Percentiles rank a stretch among this genome's conserved stretches.
Evolutionary conservation across 1,284 basidiomycete species (phyloP).

Genomic region (Phlebopus sp.): DNA sequence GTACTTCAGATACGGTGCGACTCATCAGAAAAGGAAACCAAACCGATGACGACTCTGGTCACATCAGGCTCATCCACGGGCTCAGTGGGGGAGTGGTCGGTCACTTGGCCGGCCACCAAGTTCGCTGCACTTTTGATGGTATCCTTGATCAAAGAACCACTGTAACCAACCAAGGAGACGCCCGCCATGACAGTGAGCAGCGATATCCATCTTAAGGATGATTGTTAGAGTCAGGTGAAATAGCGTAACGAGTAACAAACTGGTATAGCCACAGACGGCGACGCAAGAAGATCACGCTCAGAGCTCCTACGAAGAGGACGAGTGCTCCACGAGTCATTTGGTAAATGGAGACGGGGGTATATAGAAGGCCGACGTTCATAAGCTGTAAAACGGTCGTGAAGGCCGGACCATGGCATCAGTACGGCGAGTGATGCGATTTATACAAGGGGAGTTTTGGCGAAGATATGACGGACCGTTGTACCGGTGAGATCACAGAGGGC

Average conservation of each 20-base stretch:
- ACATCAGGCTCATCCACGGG: slow-evolving; percentile 55
- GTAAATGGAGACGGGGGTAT: slow-evolving; percentile 96
- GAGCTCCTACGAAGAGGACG: slow-evolving; percentile 93
- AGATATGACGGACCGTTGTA: slow-evolving; percentile 64
- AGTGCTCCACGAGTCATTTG: slow-evolving; percentile 98
- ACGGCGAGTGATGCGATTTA: slow-evolving; percentile 13
- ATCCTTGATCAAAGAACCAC: slow-evolving; percentile 85
- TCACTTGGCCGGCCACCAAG: slow-evolving; percentile 22
- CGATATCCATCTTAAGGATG: slow-evolving; percentile 76
- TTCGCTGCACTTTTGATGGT: slow-evolving; percentile 46
- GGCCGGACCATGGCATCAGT: slow-evolving; percentile 17
- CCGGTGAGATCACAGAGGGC: slow-evolving; percentile 85
- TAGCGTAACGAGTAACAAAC: slow-evolving; percentile 39
- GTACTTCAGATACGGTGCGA: slow-evolving; percentile 2
- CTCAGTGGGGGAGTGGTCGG: slow-evolving; percentile 27
- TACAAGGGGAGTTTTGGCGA: slow-evolving; percentile 11
- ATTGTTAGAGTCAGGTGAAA: slow-evolving; percentile 2
- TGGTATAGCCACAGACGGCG: slow-evolving; percentile 79
- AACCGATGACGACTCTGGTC: slow-evolving; percentile 67
- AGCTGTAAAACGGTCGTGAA: slow-evolving; percentile 46
- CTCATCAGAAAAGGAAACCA: slow-evolving; percentile 22
- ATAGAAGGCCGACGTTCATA: slow-evolving; percentile 94
- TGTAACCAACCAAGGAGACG: slow-evolving; percentile 88
- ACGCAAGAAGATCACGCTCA: slow-evolving; percentile 90
- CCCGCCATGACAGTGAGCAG: slow-evolving; percentile 90